Evolutionary conservation across 306 rosid species (phyloP), one percentile per base, ranked within the genome.

Genomic region (Carpinus fangiana): DNA sequence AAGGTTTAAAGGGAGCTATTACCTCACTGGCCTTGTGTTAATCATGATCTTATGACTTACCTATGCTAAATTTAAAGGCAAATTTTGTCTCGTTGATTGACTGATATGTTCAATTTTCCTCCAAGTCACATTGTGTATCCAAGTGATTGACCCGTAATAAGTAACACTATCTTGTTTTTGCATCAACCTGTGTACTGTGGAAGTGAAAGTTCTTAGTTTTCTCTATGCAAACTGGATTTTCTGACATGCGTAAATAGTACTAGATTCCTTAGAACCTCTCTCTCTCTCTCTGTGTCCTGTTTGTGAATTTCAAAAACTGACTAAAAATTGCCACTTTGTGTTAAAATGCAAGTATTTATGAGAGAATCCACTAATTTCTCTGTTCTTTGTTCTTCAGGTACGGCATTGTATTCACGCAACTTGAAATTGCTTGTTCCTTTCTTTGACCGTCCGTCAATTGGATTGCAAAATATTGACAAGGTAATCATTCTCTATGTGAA

Each of bases 381-480:
- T 83, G 68, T 78, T 78, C 79, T 80, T 79, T 60, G 47, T 53
- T 71, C 54, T 81, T 71, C 87, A 92, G 98, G 98, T 69, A 94
- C 74, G 88, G 97, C 90, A 70, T 84, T 92, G 84, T 90, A 94
- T 80, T 89, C 87, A 9, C 89, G 89, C 85, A 94, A 94, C 94
- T 82, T 94, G 91, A 94, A 94, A 89, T 87, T 94, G 93, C 97
- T 92, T 45, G 96, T 92, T 83, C 98, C 96, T 77, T 94, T 92
- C 90, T 88, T 94, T 75, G 96, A 89, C 65, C 28, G 61, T 66
- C 93, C 98, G 0, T 92, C 98, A 26, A 87, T 94, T 80, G 76
- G 78, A 75, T 86, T 92, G 60, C 82, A 87, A 82, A 88, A 81
- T 60, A 92, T 94, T 60, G 86, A 82, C 53, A 90, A 94, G 98